Evolutionary conservation across 495 filamentous ascomycete species (phyloP), one percentile per base, ranked within the genome.

Genomic region (Aspergillus wentii): DNA sequence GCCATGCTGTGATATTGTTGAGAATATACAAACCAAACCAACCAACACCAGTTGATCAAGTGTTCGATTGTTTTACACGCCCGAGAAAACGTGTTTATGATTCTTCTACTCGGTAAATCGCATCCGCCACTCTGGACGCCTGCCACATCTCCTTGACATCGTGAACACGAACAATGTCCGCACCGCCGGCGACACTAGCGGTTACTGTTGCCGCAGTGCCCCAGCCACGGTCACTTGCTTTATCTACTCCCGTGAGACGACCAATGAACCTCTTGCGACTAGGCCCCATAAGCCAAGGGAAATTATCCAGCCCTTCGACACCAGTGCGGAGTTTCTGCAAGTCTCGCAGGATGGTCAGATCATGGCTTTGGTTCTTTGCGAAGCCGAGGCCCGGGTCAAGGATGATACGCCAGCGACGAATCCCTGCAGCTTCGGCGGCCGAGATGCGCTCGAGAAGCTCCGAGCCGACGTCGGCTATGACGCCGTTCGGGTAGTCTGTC

Each of bases 371-470:
- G 2, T 75, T 76, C 65, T 98, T 98, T 16, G 92, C 86, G 45
- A 98, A 98, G 0, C 92, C 92, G 8, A 98, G 77, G 0, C 92
- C 92, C 0, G 92, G 92, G 50, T 98, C 92, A 3, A 98, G 76
- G 30, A 97, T 83, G 31, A 98, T 90, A 29, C 92, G 85, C 92
- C 92, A 98, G 9, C 91, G 78, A 0, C 85, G 71, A 6, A 98
- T 75, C 1, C 92, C 92, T 2, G 88, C 87, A 25, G 66, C 75
- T 61, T 95, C 83, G 9, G 92, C 92, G 1, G 80, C 88, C 0
- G 61, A 64, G 15, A 98, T 74, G 4, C 88, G 82, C 3, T 48
- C 69, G 4, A 72, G 67, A 4, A 98, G 72, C 54, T 97, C 92
- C 11, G 51, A 37, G 11, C 68, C 78, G 0, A 97, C 78, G 15